phyloP scores from a whole-genome alignment of 2,329 filamentous ascomycete genomes.

The Hypoxylon sp. region DNA sequence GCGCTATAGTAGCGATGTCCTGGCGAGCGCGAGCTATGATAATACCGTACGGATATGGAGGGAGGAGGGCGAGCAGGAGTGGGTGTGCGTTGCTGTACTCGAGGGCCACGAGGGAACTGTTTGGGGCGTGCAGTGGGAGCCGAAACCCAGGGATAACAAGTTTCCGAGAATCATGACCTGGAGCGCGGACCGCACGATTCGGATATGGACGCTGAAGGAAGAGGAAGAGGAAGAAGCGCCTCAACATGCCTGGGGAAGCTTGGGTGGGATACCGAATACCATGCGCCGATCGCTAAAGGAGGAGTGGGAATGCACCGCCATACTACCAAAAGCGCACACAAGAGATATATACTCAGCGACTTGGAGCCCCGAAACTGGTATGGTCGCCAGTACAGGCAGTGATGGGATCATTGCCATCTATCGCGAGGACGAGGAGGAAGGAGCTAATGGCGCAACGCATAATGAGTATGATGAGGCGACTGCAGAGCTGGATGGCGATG shows the following conservation, averaged over 20 bases:
- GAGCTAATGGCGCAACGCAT: slow-evolving; percentile 38
- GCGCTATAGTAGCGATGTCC: slow-evolving; percentile 73
- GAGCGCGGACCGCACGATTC: slow-evolving; percentile 84
- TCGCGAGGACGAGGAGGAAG: slow-evolving; percentile 65
- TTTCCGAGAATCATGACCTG: slow-evolving; percentile 81
- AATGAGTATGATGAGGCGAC: slow-evolving; percentile 39
- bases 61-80: slow-evolving; percentile 89
- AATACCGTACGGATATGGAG: slow-evolving; percentile 90
- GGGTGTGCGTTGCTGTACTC: slow-evolving; percentile 88
- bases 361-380: slow-evolving; percentile 83
- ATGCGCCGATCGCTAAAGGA: slow-evolving; percentile 85
- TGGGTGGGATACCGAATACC: slow-evolving; percentile 85
- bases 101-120: slow-evolving; percentile 88
- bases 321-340: slow-evolving; percentile 81
- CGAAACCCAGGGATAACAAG: slow-evolving; percentile 54
- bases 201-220: slow-evolving; percentile 80
- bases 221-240: slow-evolving; percentile 61
- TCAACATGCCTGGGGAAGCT: slow-evolving; percentile 55
- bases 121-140: slow-evolving; percentile 86
- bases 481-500: slow-evolving; percentile 52
- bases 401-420: slow-evolving; percentile 88
- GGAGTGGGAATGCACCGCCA: slow-evolving; percentile 82
- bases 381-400: slow-evolving; percentile 89
- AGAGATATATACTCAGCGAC: slow-evolving; percentile 85
- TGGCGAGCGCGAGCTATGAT: slow-evolving; percentile 95